Evolutionary conservation across 2,329 filamentous ascomycete genomes (phyloP).

Genomic region (Fusarium sp.): DNA sequence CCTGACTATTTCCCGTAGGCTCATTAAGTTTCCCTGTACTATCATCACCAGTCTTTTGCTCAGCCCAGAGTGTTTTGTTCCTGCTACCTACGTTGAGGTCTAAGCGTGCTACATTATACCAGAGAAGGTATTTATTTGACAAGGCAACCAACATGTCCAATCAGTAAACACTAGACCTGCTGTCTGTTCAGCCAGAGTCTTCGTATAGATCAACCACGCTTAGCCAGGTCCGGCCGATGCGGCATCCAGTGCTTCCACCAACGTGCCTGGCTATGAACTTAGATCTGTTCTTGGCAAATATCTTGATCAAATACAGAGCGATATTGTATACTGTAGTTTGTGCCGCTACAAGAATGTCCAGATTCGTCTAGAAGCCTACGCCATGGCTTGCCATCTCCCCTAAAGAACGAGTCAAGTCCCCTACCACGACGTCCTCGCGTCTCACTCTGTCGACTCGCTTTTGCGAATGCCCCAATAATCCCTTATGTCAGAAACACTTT

Average conservation of each 20-base stretch:
- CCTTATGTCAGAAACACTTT: slow-evolving; percentile 9
- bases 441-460: neutral
- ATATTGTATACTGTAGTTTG: neutral
- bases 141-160: neutral
- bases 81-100: neutral
- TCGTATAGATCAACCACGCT: neutral
- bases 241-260: neutral
- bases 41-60: neutral
- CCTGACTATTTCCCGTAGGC: neutral
- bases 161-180: neutral
- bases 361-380: slow-evolving; percentile 1
- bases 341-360: neutral
- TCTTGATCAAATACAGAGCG: neutral
- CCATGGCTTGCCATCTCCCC: slow-evolving; percentile 8
- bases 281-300: neutral
- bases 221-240: slow-evolving; percentile 20
- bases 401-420: slow-evolving; percentile 9
- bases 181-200: neutral
- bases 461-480: neutral
- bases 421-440: neutral
- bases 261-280: neutral
- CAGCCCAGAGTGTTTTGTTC: no score
- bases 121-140: neutral
- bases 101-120: neutral
- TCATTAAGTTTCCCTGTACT: neutral